Evolutionary conservation across 352 stramenopile species (phyloP).

Genomic region (Globisporangium iwayamae): DNA sequence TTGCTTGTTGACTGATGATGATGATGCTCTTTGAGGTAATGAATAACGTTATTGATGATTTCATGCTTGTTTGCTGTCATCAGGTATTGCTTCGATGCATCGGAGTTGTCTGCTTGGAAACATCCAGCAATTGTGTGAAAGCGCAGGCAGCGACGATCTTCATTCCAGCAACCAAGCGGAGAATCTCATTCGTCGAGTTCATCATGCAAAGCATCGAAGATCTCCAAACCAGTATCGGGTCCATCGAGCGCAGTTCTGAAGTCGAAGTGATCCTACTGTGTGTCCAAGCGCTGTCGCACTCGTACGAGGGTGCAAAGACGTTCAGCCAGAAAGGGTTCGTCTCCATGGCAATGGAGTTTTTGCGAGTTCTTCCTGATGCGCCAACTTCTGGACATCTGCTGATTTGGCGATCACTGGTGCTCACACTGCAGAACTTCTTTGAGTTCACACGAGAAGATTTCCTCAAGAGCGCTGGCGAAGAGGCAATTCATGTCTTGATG

Average conservation of each 20-base stretch:
- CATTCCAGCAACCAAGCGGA: not conserved
- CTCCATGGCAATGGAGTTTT: constrained; percentile 1
- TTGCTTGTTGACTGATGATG: not conserved
- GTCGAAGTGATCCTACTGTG: constrained; percentile 17
- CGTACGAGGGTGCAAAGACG: constrained; percentile 1
- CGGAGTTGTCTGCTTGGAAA: constrained; percentile 14
- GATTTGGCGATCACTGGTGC: constrained; percentile 13
- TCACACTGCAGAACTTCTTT: constrained; percentile 12
- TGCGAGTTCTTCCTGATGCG: not conserved
- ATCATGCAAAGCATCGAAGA: constrained; percentile 10
- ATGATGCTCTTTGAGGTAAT: too few species aligned
- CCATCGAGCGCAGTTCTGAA: constrained; percentile 1
- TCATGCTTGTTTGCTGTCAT: not conserved
- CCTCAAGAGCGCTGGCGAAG: not conserved
- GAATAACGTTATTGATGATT: not conserved
- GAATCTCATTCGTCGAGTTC: constrained; percentile 8
- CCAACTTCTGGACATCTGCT: not conserved
- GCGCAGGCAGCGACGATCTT: constrained; percentile 4
- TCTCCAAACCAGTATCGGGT: not conserved
- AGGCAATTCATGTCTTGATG: not conserved
- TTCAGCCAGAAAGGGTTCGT: constrained; percentile 16
- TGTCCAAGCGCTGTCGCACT: constrained; percentile 18
- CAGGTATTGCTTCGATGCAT: constrained; percentile 14
- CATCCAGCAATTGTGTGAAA: constrained; percentile 4
- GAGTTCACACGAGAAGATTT: constrained; percentile 1